These are phyloP conservation scores for Petunia secreta DNA, from an alignment of 257 asterid genomes.

Conservation along the genomic window DNA sequence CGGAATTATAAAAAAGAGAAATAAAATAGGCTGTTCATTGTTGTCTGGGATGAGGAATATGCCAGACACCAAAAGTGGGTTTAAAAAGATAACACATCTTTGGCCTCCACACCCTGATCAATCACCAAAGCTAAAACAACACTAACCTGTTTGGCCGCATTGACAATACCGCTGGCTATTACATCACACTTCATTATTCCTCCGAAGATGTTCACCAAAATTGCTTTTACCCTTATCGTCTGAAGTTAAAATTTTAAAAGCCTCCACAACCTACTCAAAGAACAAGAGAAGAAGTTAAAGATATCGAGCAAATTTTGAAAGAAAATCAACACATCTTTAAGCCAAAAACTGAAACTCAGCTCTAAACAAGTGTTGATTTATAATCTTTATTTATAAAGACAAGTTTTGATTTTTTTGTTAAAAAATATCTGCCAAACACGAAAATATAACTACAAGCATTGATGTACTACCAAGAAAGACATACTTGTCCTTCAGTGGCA, in stretches of 20 bases:
- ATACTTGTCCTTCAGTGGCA: constrained; percentile 92
- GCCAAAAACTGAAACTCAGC: neutral
- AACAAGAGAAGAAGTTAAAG: constrained; percentile 14
- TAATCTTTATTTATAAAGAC: neutral
- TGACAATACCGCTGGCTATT: constrained; percentile 96
- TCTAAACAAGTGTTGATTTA: neutral
- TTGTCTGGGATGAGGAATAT: neutral
- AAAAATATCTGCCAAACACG: neutral
- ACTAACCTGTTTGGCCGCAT: constrained; percentile 91
- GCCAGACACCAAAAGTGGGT: neutral
- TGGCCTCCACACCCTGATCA: neutral
- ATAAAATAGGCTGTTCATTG: neutral
- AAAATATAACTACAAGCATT: neutral
- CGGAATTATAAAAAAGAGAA: neutral
- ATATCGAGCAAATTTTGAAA: neutral
- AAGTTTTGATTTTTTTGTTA: neutral
- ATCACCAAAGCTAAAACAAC: neutral
- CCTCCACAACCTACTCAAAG: constrained; percentile 89
- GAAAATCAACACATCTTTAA: neutral
- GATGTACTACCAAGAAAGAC: neutral
- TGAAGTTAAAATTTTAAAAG: constrained; percentile 91
- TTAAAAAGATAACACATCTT: neutral
- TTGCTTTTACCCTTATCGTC: constrained; percentile 98
- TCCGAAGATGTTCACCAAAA: constrained; percentile 96
- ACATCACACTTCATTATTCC: constrained; percentile 99